Percentiles rank a stretch among this genome's conserved stretches.
phyloP scores from a whole-genome alignment of 176 grass and related monocot genomes.

The Raddia guianensis region DNA sequence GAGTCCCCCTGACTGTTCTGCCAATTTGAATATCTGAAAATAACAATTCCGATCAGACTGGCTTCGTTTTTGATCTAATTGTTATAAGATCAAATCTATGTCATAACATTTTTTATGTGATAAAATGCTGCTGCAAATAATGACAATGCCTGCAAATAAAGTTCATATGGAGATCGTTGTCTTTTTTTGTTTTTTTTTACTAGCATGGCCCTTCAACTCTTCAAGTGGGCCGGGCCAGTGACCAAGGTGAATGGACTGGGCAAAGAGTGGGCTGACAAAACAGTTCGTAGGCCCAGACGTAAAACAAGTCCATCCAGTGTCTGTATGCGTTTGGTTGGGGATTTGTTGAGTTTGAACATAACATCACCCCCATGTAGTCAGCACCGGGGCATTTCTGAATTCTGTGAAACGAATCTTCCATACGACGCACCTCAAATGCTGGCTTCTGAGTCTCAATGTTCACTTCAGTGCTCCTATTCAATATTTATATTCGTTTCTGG shows the following conservation, averaged over 20 bases:
- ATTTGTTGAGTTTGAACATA: no score
- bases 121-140: not conserved
- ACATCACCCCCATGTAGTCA: not conserved
- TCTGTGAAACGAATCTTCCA: not conserved
- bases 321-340: no score
- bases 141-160: not conserved
- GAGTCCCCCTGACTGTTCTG: not conserved
- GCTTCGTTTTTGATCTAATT: not conserved
- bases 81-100: not conserved
- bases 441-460: no score
- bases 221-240: not conserved
- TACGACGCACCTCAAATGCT: not conserved
- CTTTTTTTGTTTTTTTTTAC: not conserved
- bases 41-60: not conserved
- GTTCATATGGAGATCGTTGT: not conserved
- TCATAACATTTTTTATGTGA: not conserved
- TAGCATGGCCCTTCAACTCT: not conserved
- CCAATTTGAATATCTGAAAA: not conserved
- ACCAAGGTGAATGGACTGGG: no score
- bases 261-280: no score
- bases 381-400: not conserved
- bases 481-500: no score
- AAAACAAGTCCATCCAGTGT: no score
- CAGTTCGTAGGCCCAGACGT: no score
- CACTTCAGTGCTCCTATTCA: no score